Conservation (phyloP, 1,284 basidiomycete species). For the Ceraceosorus guamensis region DNA sequence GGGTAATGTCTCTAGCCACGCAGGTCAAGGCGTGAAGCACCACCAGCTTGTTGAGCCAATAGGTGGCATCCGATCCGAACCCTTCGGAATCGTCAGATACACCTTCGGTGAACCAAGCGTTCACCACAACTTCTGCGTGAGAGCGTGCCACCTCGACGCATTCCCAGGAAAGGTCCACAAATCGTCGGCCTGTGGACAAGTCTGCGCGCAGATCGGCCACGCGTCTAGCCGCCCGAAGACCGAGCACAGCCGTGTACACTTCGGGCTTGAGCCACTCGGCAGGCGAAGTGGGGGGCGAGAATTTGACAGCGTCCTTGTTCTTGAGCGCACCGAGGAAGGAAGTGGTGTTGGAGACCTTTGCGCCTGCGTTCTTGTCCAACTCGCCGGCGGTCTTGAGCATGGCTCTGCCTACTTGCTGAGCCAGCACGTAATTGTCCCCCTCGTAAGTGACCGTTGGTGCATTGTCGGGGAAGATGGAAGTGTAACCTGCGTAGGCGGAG, state of each 20-base stretch:
- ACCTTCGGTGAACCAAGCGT: conserved; percentile 39
- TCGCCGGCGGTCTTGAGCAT: conserved; percentile 38
- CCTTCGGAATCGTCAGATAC: conserved; percentile 20
- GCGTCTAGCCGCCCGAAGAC: conserved; percentile 29
- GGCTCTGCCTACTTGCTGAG: conserved; percentile 36
- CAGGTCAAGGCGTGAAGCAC: conserved; percentile 28
- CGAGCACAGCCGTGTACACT: conserved; percentile 29
- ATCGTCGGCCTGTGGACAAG: conserved; percentile 22
- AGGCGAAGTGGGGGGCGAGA: conserved; percentile 19
- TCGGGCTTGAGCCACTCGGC: conserved; percentile 29
- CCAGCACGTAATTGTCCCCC: conserved; percentile 35
- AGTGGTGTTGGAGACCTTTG: conserved; percentile 26
- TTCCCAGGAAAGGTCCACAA: conserved; percentile 33
- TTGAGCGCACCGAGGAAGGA: conserved; percentile 29
- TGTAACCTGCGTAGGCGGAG: conserved; percentile 59
- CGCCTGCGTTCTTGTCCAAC: conserved; percentile 18
- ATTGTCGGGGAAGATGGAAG: conserved; percentile 13
- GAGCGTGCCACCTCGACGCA: conserved; percentile 38
- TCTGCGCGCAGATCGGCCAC: conserved; percentile 36
- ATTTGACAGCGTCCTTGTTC: conserved; percentile 18
- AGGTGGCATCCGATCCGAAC: conserved; percentile 17
- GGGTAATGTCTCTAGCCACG: conserved; percentile 33
- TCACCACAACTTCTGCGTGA: conserved; percentile 38
- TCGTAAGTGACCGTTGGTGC: conserved; percentile 21
- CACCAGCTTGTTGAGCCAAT: conserved; percentile 33